Evolutionary conservation across 208 protist species (phyloP).

Genomic region (Leishmania gerbilli): DNA sequence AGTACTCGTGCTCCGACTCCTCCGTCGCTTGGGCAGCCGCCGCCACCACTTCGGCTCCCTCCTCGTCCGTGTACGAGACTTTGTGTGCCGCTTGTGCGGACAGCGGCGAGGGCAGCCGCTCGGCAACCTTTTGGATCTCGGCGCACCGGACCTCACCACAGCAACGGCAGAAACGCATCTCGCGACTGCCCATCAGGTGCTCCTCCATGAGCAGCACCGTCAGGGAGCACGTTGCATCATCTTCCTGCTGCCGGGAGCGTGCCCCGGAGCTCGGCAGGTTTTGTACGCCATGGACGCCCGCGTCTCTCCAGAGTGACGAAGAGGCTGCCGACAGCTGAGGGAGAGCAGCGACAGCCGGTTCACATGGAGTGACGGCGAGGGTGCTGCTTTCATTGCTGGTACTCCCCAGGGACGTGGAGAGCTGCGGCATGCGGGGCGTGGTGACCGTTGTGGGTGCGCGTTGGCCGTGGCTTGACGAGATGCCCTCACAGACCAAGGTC

Average conservation of each 20-base stretch:
- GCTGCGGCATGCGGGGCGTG: not conserved
- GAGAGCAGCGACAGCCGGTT: not conserved
- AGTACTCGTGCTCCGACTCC: not conserved
- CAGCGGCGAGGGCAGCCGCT: conserved; percentile 7
- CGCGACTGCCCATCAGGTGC: conserved; percentile 32
- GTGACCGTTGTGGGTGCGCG: not conserved
- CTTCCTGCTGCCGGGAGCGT: not conserved
- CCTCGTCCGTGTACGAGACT: not conserved
- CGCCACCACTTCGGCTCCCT: not conserved
- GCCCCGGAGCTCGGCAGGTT: not conserved
- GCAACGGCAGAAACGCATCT: conserved; percentile 39
- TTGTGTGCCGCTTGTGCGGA: not conserved
- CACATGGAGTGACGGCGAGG: not conserved
- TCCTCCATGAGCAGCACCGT: conserved; percentile 27
- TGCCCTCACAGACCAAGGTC: not conserved
- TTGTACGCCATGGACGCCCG: not conserved
- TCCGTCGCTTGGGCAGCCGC: not conserved
- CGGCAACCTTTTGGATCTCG: conserved; percentile 18
- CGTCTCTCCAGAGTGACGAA: not conserved
- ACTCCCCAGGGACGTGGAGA: not conserved
- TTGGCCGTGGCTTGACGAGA: not conserved
- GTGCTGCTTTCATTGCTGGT: not conserved
- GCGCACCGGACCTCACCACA: conserved; percentile 37
- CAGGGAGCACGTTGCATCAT: not conserved
- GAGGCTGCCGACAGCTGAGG: not conserved